phyloP scores from a whole-genome alignment of 805 yeast species.

The Nakazawaea ernobii region DNA sequence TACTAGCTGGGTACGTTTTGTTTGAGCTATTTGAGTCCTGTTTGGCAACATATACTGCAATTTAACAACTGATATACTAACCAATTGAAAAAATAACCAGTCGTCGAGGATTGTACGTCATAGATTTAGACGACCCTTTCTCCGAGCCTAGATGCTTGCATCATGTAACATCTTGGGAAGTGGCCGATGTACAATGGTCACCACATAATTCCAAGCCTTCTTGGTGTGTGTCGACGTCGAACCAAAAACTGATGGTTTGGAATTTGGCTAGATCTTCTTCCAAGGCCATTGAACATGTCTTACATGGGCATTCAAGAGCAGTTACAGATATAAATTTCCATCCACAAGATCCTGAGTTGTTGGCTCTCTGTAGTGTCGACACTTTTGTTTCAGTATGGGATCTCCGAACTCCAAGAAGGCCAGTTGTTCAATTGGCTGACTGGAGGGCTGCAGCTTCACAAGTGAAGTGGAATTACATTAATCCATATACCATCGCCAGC shows the following conservation, averaged over 20 bases:
- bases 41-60: background rate
- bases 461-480: conserved; percentile 84
- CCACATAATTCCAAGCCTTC: conserved; percentile 81
- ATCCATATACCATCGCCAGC: conserved; percentile 75
- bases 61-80: background rate
- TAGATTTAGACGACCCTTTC: conserved; percentile 95
- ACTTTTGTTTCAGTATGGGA: conserved; percentile 90
- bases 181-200: conserved; percentile 98
- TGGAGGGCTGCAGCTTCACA: conserved; percentile 95
- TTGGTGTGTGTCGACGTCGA: conserved; percentile 92
- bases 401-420: conserved; percentile 69
- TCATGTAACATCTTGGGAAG: conserved; percentile 95
- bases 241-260: conserved; percentile 95
- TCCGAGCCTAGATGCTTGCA: conserved; percentile 92
- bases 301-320: conserved; percentile 89
- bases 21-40: background rate
- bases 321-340: conserved; percentile 95
- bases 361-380: conserved; percentile 93
- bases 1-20: conserved; percentile 59
- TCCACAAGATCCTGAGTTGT: conserved; percentile 74
- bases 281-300: conserved; percentile 76
- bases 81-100: conserved; percentile 19
- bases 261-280: conserved; percentile 60
- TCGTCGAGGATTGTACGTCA: conserved; percentile 74
- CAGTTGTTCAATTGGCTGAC: conserved; percentile 79